phyloP scores from a whole-genome alignment of 2,329 filamentous ascomycete genomes.

The Teratosphaeria viscida region DNA sequence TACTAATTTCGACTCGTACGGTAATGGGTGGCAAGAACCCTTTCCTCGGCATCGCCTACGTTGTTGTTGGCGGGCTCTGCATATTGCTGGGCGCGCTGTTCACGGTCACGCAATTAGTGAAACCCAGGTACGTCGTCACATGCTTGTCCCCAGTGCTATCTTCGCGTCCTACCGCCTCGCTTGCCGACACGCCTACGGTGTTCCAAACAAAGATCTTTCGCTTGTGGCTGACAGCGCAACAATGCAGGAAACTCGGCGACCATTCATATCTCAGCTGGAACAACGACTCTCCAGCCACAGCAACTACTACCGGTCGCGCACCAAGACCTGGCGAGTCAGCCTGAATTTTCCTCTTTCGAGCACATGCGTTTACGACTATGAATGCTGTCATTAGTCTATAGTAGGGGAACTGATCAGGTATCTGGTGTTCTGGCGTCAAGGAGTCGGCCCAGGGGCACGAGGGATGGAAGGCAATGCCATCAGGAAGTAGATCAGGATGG shows the following conservation, averaged over 20 bases:
- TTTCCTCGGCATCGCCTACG: constrained; percentile 91
- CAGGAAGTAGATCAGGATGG: not conserved
- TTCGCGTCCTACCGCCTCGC: not conserved
- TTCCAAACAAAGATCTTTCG: not conserved
- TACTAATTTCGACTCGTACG: constrained; percentile 79
- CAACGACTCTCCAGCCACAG: constrained; percentile 51
- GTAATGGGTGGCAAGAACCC: constrained; percentile 92
- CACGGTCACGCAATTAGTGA: constrained; percentile 81
- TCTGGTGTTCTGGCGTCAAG: not conserved
- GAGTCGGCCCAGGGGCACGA: not conserved
- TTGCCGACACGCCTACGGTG: not conserved
- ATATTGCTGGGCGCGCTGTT: constrained; percentile 81
- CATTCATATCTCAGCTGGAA: constrained; percentile 98
- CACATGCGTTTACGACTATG: not conserved
- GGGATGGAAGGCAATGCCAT: not conserved
- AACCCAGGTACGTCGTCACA: constrained; percentile 57
- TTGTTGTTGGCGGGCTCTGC: constrained; percentile 88
- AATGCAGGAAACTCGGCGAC: constrained; percentile 79
- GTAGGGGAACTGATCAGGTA: not conserved
- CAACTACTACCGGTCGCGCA: constrained; percentile 39
- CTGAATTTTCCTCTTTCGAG: constrained; percentile 7
- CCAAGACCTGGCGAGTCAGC: constrained; percentile 22
- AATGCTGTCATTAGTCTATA: not conserved
- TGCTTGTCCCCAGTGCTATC: not conserved
- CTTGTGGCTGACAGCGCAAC: constrained; percentile 5